Percentiles rank a stretch among this genome's conserved stretches.
Conservation (phyloP, 2,329 filamentous ascomycete genomes). For the Cryoendolithus antarcticus region DNA sequence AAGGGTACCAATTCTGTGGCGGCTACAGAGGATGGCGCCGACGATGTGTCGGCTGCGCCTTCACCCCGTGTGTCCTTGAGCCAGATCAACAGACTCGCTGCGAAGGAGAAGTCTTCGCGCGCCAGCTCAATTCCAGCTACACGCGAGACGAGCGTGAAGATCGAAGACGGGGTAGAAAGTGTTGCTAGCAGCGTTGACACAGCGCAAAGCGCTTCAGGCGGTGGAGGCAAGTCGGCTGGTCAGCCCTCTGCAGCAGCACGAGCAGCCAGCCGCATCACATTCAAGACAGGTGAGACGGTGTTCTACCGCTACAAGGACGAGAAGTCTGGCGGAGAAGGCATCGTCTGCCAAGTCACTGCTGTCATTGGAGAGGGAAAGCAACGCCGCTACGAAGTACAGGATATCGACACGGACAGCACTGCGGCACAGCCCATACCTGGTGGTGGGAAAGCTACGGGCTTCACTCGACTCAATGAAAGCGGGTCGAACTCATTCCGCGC, state of each 20-base stretch:
- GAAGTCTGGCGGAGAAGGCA: constrained; percentile 36
- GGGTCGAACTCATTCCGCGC: constrained; percentile 25
- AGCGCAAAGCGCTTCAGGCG: constrained; percentile 13
- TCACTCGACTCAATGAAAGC: constrained; percentile 9
- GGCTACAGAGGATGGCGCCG: constrained; percentile 16
- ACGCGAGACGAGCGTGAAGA: constrained; percentile 39
- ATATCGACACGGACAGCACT: constrained; percentile 27
- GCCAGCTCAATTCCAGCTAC: constrained; percentile 33
- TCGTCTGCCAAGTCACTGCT: constrained; percentile 37
- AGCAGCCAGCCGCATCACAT: constrained; percentile 18
- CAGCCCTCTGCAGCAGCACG: constrained; percentile 6
- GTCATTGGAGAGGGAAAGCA: constrained; percentile 42
- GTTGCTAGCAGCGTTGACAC: constrained; percentile 31
- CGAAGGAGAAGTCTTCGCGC: constrained; percentile 26
- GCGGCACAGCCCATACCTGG: constrained; percentile 16
- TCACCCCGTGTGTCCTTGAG: constrained; percentile 20
- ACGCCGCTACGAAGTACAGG: constrained; percentile 41
- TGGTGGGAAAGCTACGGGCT: constrained; percentile 16
- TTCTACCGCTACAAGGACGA: constrained; percentile 35
- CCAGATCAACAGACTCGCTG: constrained; percentile 13
- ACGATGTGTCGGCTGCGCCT: constrained; percentile 19
- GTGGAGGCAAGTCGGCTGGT: constrained; percentile 3
- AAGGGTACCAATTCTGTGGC: constrained; percentile 12
- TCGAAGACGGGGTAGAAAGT: constrained; percentile 34
- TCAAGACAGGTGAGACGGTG: constrained; percentile 34